phyloP scores from a whole-genome alignment of 805 yeast genomes.

The Pichia heedii region DNA sequence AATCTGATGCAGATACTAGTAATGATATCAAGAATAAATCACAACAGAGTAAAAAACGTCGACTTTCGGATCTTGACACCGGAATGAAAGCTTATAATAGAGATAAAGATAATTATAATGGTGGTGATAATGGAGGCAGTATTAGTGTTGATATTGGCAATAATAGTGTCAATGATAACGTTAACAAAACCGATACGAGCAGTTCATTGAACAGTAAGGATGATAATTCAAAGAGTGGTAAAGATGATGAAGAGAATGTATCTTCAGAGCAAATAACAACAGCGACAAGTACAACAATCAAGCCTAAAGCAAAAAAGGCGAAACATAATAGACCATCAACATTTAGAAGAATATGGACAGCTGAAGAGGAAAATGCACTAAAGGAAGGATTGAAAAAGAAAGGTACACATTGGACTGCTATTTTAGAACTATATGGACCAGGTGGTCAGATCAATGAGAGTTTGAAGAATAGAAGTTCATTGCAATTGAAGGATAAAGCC shows the following conservation, averaged over 20 bases:
- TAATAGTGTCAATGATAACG: no score
- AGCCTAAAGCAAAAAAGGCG: slow-evolving; percentile 5
- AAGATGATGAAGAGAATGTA: not conserved
- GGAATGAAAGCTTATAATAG: no score
- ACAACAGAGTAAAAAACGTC: no score
- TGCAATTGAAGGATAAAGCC: slow-evolving; percentile 93
- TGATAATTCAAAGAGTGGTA: no score
- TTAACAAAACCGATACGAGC: no score
- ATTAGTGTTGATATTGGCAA: no score
- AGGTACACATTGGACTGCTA: slow-evolving; percentile 94
- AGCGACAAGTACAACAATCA: not conserved
- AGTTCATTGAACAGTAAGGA: no score
- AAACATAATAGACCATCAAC: slow-evolving; percentile 24
- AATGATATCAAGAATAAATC: no score
- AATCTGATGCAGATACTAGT: not conserved
- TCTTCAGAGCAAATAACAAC: not conserved
- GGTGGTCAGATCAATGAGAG: slow-evolving; percentile 84
- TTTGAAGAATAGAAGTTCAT: slow-evolving; percentile 79
- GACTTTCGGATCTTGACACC: no score
- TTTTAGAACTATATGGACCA: slow-evolving; percentile 83
- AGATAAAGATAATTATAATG: no score
- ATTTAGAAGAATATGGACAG: slow-evolving; percentile 71
- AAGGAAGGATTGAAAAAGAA: slow-evolving; percentile 68
- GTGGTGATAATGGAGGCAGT: no score
- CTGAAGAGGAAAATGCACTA: slow-evolving; percentile 80